phyloP scores from a whole-genome alignment of 768 basidiomycete genomes.

The Lactarius vividus region DNA sequence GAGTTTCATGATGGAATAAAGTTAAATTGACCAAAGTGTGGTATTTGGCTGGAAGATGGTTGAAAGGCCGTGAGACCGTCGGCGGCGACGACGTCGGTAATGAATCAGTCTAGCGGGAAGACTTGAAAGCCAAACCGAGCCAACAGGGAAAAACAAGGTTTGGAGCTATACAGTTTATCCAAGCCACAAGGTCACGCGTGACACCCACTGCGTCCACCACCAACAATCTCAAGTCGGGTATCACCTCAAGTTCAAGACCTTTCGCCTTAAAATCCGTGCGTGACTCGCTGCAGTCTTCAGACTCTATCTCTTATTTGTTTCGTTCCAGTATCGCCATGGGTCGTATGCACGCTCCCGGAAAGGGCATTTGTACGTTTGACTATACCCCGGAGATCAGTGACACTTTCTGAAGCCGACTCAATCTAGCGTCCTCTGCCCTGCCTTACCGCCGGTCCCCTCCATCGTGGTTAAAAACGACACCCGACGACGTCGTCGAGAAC shows the following conservation, averaged over 20 bases:
- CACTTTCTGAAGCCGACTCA: slow-evolving; percentile 8
- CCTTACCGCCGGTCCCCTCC: slow-evolving; percentile 96
- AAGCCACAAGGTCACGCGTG: slow-evolving; percentile 38
- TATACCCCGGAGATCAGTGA: slow-evolving; percentile 3
- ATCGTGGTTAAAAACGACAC: slow-evolving; percentile 93
- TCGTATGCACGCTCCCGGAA: slow-evolving; percentile 99
- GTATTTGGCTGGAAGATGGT: slow-evolving; percentile 33
- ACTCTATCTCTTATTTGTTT: slow-evolving; percentile 15
- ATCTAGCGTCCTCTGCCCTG: slow-evolving; percentile 85
- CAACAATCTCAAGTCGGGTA: slow-evolving; percentile 29
- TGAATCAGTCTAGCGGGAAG: slow-evolving; percentile 28
- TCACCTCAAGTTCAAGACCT: slow-evolving; percentile 43
- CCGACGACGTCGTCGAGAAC: slow-evolving; percentile 93
- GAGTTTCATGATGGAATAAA: slow-evolving; percentile 77
- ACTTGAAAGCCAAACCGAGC: slow-evolving; percentile 19
- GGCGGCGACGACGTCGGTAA: slow-evolving; percentile 43
- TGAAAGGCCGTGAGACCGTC: slow-evolving; percentile 40
- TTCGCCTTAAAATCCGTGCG: slow-evolving; percentile 40
- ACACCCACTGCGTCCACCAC: slow-evolving; percentile 32
- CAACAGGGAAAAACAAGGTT: slow-evolving; percentile 49
- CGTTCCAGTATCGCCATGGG: slow-evolving; percentile 57
- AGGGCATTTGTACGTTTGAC: slow-evolving; percentile 88
- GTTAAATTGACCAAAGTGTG: not conserved
- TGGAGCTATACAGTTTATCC: slow-evolving; percentile 55
- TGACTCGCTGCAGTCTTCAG: slow-evolving; percentile 17